Percentiles rank a stretch among this genome's conserved stretches.
Conservation (phyloP, 371 early-diverging fungal species). For the Apophysomyces trapeziformis region DNA sequence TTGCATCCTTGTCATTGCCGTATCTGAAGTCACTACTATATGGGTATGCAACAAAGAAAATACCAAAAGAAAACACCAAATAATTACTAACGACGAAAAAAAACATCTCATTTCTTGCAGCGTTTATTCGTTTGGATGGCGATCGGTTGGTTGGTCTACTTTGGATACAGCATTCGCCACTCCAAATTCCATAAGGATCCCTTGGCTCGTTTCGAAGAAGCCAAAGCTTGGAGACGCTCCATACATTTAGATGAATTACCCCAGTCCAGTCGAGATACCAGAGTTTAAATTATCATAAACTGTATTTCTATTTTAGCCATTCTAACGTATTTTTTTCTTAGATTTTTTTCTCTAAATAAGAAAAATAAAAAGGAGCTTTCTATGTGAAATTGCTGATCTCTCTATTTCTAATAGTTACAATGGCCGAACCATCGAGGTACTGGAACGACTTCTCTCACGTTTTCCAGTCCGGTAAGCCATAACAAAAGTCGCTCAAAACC, state of each 20-base stretch:
- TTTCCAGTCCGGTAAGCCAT: conserved; percentile 81
- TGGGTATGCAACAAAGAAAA: conserved; percentile 18
- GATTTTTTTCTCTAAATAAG: neutral
- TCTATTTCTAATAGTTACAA: conserved; percentile 47
- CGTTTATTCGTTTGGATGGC: conserved; percentile 64
- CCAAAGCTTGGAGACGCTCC: conserved; percentile 8
- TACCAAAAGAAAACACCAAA: neutral
- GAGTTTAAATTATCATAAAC: neutral
- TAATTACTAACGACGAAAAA: too few species aligned
- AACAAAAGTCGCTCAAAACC: conserved; percentile 88
- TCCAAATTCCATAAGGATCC: conserved; percentile 55
- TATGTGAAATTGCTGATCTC: too few species aligned
- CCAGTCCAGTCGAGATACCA: neutral
- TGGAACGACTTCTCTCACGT: conserved; percentile 85
- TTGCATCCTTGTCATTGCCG: conserved; percentile 59
- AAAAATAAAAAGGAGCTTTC: neutral
- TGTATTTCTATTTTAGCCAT: neutral
- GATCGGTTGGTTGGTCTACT: conserved; percentile 71
- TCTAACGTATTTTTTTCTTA: neutral
- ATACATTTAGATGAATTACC: neutral
- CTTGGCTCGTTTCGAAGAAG: conserved; percentile 26
- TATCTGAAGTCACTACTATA: conserved; percentile 61
- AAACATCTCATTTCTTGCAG: neutral
- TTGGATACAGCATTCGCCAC: conserved; percentile 61
- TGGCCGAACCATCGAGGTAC: conserved; percentile 72